Evolutionary conservation across 768 basidiomycete species (phyloP).

Genomic region (Boletellus emodensis): DNA sequence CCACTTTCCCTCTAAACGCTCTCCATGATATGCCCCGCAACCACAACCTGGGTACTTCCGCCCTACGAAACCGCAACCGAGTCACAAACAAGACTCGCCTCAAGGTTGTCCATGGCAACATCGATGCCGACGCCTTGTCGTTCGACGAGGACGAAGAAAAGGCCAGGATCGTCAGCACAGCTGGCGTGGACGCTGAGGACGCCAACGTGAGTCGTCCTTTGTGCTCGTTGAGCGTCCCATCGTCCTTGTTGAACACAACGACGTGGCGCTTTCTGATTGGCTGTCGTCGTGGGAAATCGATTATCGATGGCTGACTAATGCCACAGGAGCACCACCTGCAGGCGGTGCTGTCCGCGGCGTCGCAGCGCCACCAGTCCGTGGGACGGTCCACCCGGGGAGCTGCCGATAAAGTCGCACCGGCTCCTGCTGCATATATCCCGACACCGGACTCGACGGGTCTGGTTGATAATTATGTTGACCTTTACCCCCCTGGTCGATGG

Average conservation of each 20-base stretch:
- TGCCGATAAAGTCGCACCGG: constrained; percentile 30
- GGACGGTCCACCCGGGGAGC: constrained; percentile 36
- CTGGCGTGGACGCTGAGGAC: constrained; percentile 90
- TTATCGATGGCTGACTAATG: constrained; percentile 56
- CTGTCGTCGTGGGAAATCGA: constrained; percentile 38
- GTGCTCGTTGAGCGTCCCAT: constrained; percentile 34
- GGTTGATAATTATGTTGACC: constrained; percentile 63
- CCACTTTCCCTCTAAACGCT: constrained; percentile 33
- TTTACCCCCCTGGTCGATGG: constrained; percentile 2
- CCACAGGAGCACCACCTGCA: constrained; percentile 55
- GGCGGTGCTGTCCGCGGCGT: constrained; percentile 53
- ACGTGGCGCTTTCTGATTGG: constrained; percentile 50
- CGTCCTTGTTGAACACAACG: constrained; percentile 39
- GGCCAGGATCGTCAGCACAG: constrained; percentile 74
- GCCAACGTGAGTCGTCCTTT: constrained; percentile 71
- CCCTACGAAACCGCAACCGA: constrained; percentile 82
- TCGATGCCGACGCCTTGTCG: constrained; percentile 75
- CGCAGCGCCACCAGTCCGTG: constrained; percentile 42
- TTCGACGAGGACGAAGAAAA: constrained; percentile 87
- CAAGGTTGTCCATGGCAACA: constrained; percentile 74
- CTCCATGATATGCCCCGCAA: constrained; percentile 89
- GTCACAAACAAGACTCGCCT: constrained; percentile 92
- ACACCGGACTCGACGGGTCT: constrained; percentile 86
- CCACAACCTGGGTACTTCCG: constrained; percentile 69
- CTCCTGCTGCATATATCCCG: constrained; percentile 75